Base-by-base conservation (phyloP, 495 filamentous ascomycete species). In the Xylaria grammica region DNA sequence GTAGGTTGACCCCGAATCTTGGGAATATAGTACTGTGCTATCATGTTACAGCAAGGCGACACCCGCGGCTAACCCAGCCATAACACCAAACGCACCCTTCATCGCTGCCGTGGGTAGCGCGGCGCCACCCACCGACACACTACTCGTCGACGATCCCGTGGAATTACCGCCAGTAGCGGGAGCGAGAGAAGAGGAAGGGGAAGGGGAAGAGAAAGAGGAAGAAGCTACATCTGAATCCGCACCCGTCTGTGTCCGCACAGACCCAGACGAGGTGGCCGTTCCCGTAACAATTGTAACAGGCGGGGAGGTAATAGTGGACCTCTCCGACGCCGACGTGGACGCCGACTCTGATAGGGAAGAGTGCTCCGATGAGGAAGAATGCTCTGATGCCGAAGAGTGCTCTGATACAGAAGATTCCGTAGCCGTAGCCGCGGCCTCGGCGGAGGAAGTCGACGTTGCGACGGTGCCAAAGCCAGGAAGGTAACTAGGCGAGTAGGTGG, bases 401-500 rank as follows among this genome's bases (percentile, higher is more conserved):
- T 42, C 48, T 13, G 68, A 57, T 8, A 60, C 44, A 11, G 69
- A 63, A 29, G 72, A 57, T n/a, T 51, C 50, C 24, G 65, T 62
- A 40, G 69, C 50, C 24, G 65, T 62, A 40, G 69, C 64, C 27
- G 60, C 34, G 30, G 65, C 30, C 19, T 34, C 60, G 20, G 55
- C 58, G 22, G 30, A 26, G 10, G 64, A 32, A 15, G 60, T 34
- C 17, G 66, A 48, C 8, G 22, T 45, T 3, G 55, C 20, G 15
- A 69, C 44, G 24, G 68, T 54, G 34, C 69, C 69, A 19, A 70
- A 74, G 27, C 80, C 81, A 19, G 79, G 71, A 7, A 86, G 68
- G 68, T 77, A 87, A 62, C 69, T 79, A 4, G 85, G 79, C 24
- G 77, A 76, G 60, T 84, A 79, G 19, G 82, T 83, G 24, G 75